phyloP scores from a whole-genome alignment of 2,329 filamentous ascomycete genomes.

The Chrysoporthe cubensis region DNA sequence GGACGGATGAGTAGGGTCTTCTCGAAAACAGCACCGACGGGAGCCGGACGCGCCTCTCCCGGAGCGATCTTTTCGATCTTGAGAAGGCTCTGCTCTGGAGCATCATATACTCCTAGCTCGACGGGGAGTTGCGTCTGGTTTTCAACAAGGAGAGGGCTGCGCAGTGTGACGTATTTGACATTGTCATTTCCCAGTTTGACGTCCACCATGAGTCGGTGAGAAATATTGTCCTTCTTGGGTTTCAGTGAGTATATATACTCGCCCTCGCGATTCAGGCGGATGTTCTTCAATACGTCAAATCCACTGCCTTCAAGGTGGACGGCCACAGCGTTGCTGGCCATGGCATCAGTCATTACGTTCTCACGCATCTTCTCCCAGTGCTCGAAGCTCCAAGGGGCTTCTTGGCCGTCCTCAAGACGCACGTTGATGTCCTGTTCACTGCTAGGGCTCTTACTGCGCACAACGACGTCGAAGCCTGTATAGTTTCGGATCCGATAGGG shows the following conservation, averaged over 20 bases:
- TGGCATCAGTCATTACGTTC: slow-evolving; percentile 82
- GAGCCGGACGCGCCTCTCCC: slow-evolving; percentile 85
- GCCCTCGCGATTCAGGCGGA: slow-evolving; percentile 91
- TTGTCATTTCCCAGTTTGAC: slow-evolving; percentile 91
- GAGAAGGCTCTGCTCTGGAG: slow-evolving; percentile 82
- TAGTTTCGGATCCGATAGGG: slow-evolving; percentile 95
- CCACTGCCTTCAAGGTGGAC: slow-evolving; percentile 89
- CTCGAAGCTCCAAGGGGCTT: slow-evolving; percentile 95
- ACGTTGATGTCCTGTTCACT: slow-evolving; percentile 73
- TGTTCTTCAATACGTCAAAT: slow-evolving; percentile 87
- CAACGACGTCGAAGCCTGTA: slow-evolving; percentile 86
- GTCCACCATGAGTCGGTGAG: slow-evolving; percentile 90
- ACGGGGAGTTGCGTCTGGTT: slow-evolving; percentile 97
- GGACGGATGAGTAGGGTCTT: slow-evolving; percentile 88
- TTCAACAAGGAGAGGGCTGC: slow-evolving; percentile 88
- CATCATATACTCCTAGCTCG: slow-evolving; percentile 89
- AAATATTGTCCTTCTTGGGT: slow-evolving; percentile 80
- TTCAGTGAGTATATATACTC: slow-evolving; percentile 88
- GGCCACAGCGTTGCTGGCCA: slow-evolving; percentile 73
- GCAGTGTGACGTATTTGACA: slow-evolving; percentile 95
- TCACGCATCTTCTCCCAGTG: slow-evolving; percentile 97
- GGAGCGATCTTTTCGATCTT: slow-evolving; percentile 98
- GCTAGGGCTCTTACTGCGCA: slow-evolving; percentile 75
- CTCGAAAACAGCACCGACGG: slow-evolving; percentile 88
- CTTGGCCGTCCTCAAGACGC: slow-evolving; percentile 84